Base-by-base conservation (phyloP, 495 filamentous ascomycete genomes). In the Antarctomyces pellizariae region DNA sequence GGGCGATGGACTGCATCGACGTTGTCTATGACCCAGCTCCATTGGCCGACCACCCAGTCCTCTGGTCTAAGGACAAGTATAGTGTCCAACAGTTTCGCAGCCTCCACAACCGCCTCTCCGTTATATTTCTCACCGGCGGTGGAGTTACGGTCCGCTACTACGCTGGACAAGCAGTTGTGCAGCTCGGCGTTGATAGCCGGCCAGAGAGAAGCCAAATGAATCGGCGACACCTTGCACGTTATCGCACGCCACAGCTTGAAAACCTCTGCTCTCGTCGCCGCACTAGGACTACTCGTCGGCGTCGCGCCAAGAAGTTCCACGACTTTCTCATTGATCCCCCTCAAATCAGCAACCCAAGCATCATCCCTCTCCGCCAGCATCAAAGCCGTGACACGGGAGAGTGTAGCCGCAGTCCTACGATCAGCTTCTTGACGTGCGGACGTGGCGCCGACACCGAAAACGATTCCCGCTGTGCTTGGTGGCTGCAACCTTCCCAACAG, bases 11-110 rank as follows among this genome's bases (percentile, higher is more conserved):
- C 79, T 1, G 89, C 82, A 42, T 99, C 86, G 36, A 92, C 83
- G 18, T 83, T 93, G 44, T 99, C 89, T 3, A 82, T 84, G 13
- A 95, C 67, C 46, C 89, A 99, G 10, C 95, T 62, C 86, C 86
- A 99, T 52, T 92, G 79, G 29, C 80, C 64, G 20, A 91, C 57
- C 44, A 95, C 86, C 47, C 93, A 99, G 42, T 95, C 86, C 35
- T 99, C 89, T 0, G 82, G 86, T 3, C 71, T 71, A 10, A 78
- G 55, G n/a, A 76, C 64, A 14, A 99, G 55, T 4, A 99, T 52
- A 13, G 72, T 53, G 32, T 93, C 89, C 4, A 99, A 57, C 2
- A 99, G 62, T 42, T 93, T 93, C 46, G 77, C 90, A 1, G 79
- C 83, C 44, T 93, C 83, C 20, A 95, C 54, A 13, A 92, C 51